These are phyloP conservation scores for Ailanthus altissimus DNA, from an alignment of 345 rosid genomes.

Conservation along the genomic window DNA sequence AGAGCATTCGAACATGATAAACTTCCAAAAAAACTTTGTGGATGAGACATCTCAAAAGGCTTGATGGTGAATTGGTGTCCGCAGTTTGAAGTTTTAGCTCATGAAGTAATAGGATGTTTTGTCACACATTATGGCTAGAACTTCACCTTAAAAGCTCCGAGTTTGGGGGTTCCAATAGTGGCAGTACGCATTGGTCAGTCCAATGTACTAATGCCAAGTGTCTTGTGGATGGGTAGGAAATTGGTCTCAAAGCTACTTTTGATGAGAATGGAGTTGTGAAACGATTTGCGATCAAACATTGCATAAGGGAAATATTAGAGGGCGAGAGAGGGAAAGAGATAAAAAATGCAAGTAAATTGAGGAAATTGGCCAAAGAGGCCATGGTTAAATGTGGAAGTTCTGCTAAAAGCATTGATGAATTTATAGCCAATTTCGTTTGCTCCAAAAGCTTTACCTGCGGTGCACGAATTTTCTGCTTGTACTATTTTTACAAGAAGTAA, in stretches of 20 bases:
- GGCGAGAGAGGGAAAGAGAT: too few relatives aligned
- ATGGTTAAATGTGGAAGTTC: too few relatives aligned
- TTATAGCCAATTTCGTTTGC: conserved; percentile 13
- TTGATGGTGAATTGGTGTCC: too few relatives aligned
- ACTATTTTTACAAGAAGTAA: too few relatives aligned
- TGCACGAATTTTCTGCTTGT: background rate
- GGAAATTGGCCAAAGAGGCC: too few relatives aligned
- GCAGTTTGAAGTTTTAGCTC: too few relatives aligned
- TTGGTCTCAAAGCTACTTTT: conserved; percentile 29
- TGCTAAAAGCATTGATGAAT: conserved; percentile 32
- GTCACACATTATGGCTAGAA: conserved; percentile 50
- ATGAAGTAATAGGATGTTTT: too few relatives aligned
- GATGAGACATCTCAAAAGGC: too few relatives aligned
- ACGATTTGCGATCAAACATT: conserved; percentile 20
- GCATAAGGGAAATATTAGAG: conserved; percentile 36
- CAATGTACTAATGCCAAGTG: conserved; percentile 44
- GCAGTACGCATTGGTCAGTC: conserved; percentile 48
- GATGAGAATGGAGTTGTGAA: conserved; percentile 28
- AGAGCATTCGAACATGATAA: too few relatives aligned
- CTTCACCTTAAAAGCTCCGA: conserved; percentile 41
- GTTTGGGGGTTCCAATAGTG: conserved; percentile 52
- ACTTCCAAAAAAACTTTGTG: too few relatives aligned
- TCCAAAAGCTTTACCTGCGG: background rate
- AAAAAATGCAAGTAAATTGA: too few relatives aligned
- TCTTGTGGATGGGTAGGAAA: conserved; percentile 42